phyloP scores from a whole-genome alignment of 352 stramenopile species.

The Phytophthora brassicae region DNA sequence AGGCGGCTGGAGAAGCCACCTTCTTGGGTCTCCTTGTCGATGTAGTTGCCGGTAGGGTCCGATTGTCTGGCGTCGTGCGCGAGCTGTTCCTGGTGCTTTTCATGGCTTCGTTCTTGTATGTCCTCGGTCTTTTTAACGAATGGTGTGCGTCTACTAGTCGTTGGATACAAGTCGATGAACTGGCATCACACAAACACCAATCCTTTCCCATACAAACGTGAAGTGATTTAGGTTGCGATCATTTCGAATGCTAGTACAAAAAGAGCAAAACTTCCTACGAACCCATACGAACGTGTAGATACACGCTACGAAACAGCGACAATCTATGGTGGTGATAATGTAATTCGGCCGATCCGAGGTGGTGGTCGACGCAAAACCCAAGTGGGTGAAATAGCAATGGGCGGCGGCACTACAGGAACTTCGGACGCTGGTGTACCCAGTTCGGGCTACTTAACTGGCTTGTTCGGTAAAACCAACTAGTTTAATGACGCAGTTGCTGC shows the following conservation, averaged over 20 bases:
- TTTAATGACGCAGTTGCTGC: not conserved
- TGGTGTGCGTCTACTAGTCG: no score
- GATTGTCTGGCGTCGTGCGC: no score
- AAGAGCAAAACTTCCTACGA: not conserved
- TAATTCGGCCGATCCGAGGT: constrained; percentile 76
- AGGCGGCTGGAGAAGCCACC: no score
- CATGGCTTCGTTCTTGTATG: no score
- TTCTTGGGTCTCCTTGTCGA: no score
- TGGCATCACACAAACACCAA: no score
- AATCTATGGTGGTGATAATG: constrained; percentile 32
- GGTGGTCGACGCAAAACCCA: constrained; percentile 65
- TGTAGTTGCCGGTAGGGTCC: no score
- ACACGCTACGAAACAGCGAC: not conserved
- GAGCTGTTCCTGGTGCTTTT: no score
- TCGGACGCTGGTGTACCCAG: constrained; percentile 19
- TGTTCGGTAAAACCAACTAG: constrained; percentile 57
- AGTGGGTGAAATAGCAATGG: constrained; percentile 25
- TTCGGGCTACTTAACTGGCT: constrained; percentile 50
- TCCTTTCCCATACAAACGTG: no score
- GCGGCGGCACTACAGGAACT: constrained; percentile 3
- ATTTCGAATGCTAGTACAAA: not conserved
- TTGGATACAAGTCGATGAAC: no score
- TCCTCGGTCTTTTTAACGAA: no score
- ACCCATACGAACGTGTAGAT: not conserved
- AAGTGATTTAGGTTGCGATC: no score